phyloP scores from a whole-genome alignment of 208 protist species.

The Trypanosoma scelopori region DNA sequence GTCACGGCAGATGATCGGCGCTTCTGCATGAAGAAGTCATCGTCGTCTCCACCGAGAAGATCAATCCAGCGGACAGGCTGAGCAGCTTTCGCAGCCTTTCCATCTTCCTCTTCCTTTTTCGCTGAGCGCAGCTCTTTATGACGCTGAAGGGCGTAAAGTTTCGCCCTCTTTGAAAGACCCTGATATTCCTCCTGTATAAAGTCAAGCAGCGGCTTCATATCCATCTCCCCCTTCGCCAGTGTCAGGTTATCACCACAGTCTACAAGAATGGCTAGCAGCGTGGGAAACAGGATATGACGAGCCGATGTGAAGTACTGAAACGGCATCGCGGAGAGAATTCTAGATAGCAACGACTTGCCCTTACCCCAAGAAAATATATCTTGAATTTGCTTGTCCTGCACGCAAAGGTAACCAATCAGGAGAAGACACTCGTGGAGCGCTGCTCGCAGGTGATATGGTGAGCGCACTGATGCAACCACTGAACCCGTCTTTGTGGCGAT shows the following conservation, averaged over 20 bases:
- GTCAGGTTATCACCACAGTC: conserved; percentile 57
- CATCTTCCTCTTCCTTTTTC: not conserved
- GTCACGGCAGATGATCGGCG: not conserved
- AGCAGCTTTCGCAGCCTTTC: not conserved
- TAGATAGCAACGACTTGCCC: conserved; percentile 56
- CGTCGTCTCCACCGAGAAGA: conserved; percentile 28
- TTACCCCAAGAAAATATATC: conserved; percentile 87
- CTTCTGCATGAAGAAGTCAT: conserved; percentile 24
- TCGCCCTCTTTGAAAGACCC: conserved; percentile 65
- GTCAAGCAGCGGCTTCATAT: conserved; percentile 45
- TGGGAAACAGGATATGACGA: conserved; percentile 84
- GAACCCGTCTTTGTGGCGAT: conserved; percentile 3
- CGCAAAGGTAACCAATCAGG: conserved; percentile 75
- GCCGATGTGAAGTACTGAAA: conserved; percentile 81
- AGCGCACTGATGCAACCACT: conserved; percentile 1
- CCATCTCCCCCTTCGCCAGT: conserved; percentile 69
- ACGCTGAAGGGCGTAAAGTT: conserved; percentile 59
- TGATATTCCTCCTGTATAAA: conserved; percentile 79
- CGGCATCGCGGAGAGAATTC: conserved; percentile 62
- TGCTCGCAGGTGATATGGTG: conserved; percentile 54
- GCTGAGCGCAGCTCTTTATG: conserved; percentile 42
- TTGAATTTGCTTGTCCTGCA: conserved; percentile 71
- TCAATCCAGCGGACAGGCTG: conserved; percentile 25
- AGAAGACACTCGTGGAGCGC: conserved; percentile 82
- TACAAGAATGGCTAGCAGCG: conserved; percentile 53